A percentile compares a stretch with the other conserved stretches of the same genome.
phyloP scores from a whole-genome alignment of 78 protist genomes.

The Dictyostelium capitatum region DNA sequence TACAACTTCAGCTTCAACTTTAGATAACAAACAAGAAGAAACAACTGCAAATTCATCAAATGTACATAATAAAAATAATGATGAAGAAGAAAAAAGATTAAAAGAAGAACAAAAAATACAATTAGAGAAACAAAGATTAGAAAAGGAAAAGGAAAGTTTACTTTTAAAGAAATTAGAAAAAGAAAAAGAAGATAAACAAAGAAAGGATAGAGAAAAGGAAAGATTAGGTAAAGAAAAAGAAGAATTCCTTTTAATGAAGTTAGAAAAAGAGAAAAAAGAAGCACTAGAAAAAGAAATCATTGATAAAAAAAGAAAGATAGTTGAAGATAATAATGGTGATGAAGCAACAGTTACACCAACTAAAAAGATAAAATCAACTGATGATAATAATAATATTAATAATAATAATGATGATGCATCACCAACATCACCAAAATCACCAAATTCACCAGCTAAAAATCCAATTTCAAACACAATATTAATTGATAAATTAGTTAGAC shows the following conservation, averaged over 20 bases:
- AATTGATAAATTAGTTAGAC: slow-evolving; percentile 69
- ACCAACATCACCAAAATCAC: not conserved
- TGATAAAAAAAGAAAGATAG: not conserved
- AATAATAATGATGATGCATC: not conserved
- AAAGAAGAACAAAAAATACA: not conserved
- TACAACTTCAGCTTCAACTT: no score
- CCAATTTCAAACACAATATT: not conserved
- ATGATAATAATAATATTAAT: slow-evolving; percentile 20
- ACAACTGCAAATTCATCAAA: not conserved
- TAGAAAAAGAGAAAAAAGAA: not conserved
- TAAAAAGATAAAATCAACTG: not conserved
- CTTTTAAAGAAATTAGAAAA: not conserved
- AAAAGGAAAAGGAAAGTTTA: not conserved
- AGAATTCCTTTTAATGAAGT: not conserved
- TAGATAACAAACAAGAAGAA: not conserved
- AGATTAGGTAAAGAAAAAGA: not conserved
- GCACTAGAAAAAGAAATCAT: not conserved
- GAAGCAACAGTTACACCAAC: not conserved
- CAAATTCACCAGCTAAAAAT: not conserved
- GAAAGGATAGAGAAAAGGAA: not conserved
- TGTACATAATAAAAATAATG: not conserved
- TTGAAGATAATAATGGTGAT: not conserved
- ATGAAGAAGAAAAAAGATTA: not conserved
- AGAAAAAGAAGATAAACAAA: not conserved
- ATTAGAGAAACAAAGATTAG: not conserved